These are phyloP conservation scores for Hortaea sp. DNA, from an alignment of 2,329 filamentous ascomycete species.

Conservation along the genomic window DNA sequence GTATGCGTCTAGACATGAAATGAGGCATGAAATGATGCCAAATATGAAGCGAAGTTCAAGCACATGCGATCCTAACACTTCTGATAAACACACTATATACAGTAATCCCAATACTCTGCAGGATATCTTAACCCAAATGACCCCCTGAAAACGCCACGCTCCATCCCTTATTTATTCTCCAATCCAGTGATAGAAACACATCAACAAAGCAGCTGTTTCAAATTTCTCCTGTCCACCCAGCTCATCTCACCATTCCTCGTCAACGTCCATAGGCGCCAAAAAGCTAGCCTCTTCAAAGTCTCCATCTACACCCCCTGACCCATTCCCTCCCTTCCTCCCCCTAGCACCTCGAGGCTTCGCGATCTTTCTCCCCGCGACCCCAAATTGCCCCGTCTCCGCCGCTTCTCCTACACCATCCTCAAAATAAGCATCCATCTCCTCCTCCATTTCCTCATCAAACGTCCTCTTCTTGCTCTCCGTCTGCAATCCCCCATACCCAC, in stretches of 20 bases:
- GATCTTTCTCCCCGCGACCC: conserved; percentile 7
- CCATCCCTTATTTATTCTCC: too few species aligned
- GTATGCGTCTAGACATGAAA: too few species aligned
- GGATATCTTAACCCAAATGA: too few species aligned
- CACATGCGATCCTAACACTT: too few species aligned
- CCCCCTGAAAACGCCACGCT: too few species aligned
- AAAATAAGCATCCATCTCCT: conserved; percentile 26
- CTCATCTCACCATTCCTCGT: background rate
- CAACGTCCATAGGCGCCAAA: conserved; percentile 15
- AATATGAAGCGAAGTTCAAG: too few species aligned
- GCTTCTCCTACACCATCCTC: conserved; percentile 13
- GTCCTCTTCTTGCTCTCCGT: conserved; percentile 19
- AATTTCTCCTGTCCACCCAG: too few species aligned
- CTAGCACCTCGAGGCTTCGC: conserved; percentile 19
- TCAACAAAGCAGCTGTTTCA: too few species aligned
- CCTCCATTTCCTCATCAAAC: conserved; percentile 27
- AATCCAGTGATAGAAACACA: too few species aligned
- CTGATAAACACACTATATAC: too few species aligned
- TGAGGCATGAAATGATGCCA: too few species aligned
- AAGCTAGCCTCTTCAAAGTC: conserved; percentile 12
- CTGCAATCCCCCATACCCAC: background rate
- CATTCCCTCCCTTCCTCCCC: conserved; percentile 21
- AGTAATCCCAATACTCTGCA: too few species aligned
- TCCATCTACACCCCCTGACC: background rate
- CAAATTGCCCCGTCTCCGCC: background rate